A percentile compares a stretch with the other conserved stretches of the same genome.
These are phyloP conservation scores for Aleurites moluccanus DNA, from an alignment of 441 rosid species.

Conservation along the genomic window DNA sequence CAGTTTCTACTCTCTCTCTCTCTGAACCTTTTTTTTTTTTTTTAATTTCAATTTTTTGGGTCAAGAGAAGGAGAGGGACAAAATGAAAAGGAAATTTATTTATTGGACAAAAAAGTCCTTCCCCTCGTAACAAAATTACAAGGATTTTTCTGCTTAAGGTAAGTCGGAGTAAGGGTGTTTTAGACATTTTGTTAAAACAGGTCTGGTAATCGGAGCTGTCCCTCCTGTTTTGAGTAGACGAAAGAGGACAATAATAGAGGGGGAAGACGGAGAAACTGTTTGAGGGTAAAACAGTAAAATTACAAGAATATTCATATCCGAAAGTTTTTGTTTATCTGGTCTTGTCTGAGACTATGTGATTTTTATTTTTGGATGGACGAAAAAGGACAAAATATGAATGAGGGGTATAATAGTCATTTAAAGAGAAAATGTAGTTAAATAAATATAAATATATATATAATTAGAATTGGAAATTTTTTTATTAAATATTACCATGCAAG, in stretches of 20 bases:
- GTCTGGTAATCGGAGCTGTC: not conserved
- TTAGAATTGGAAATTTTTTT: too few relatives aligned
- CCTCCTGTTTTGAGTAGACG: not conserved
- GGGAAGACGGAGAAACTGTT: not conserved
- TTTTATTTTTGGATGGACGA: slow-evolving; percentile 4
- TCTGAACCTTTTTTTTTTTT: slow-evolving; percentile 4
- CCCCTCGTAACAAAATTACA: not conserved
- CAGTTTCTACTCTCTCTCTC: not conserved
- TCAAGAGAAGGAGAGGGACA: not conserved
- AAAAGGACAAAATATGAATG: not conserved
- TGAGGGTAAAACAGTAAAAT: slow-evolving; percentile 9
- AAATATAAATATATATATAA: too few relatives aligned
- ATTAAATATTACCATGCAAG: too few relatives aligned
- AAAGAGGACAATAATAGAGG: not conserved
- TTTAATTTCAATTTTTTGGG: not conserved
- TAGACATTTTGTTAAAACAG: not conserved
- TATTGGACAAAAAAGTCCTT: slow-evolving; percentile 22
- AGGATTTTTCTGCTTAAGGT: too few relatives aligned
- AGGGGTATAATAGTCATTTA: slow-evolving; percentile 3
- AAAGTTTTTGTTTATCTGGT: not conserved
- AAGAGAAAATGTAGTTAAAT: not conserved
- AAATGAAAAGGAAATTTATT: not conserved
- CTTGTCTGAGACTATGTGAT: not conserved
- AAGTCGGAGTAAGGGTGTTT: not conserved
- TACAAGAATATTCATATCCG: not conserved